These are phyloP conservation scores for Lactifluus piperatus DNA, from an alignment of 768 basidiomycete species.

Conservation along the genomic window DNA sequence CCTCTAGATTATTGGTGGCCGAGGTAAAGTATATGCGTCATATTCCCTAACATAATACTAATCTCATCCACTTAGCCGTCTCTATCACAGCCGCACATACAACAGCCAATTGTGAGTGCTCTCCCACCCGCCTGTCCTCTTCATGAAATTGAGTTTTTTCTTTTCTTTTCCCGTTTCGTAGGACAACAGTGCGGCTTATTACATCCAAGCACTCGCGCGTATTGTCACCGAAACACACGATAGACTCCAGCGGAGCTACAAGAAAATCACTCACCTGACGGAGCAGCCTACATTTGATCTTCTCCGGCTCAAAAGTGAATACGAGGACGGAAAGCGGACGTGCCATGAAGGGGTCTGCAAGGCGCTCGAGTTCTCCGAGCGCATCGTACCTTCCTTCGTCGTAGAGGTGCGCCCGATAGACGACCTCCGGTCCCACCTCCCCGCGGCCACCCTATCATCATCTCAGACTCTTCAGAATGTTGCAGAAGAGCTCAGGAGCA, in stretches of 20 bases:
- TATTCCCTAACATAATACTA: not conserved
- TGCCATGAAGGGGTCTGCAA: not conserved
- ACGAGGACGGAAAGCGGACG: not conserved
- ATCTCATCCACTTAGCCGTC: not conserved
- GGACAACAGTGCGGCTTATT: slow-evolving; percentile 1
- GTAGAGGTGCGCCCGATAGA: slow-evolving; percentile 4
- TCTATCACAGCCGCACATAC: not conserved
- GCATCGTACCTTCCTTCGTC: slow-evolving; percentile 1
- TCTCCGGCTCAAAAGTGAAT: slow-evolving; percentile 5
- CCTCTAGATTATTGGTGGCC: not conserved
- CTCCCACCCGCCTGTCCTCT: no score
- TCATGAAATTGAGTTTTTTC: not conserved
- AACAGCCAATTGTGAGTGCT: not conserved
- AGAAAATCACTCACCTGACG: not conserved
- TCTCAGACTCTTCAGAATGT: not conserved
- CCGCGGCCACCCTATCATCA: not conserved
- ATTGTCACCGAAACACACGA: not conserved
- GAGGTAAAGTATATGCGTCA: not conserved
- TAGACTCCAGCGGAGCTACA: not conserved
- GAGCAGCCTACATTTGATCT: not conserved
- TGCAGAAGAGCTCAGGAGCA: not conserved
- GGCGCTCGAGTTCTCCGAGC: slow-evolving; percentile 5
- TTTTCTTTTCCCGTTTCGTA: not conserved
- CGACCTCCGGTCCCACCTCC: slow-evolving; percentile 6
- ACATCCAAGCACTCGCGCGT: slow-evolving; percentile 6